Evolutionary conservation across 306 rosid species (phyloP), one percentile per base, ranked within the genome.

Genomic region (Quercus dentata): DNA sequence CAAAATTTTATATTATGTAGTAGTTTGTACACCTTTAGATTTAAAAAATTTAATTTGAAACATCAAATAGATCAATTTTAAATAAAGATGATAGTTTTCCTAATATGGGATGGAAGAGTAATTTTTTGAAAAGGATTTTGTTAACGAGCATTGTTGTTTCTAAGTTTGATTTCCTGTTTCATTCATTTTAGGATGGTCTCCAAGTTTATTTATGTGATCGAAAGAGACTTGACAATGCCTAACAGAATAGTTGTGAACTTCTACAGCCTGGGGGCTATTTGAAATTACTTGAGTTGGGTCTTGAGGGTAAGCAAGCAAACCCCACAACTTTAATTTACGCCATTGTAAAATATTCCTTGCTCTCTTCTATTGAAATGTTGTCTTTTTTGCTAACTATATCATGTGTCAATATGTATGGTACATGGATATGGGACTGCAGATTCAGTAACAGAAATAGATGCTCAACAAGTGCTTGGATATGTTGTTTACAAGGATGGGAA

Each of bases 261-360:
- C 85, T 94, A 44, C 97, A 94, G 78, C 98, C 98, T 23, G 97
- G 97, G 5, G 97, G 98, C 7, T 94, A 94, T 85, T 82, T 94
- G 30, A 91, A 86, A 83, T 78, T 92, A 75, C 63, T 88, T 55
- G 97, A 90, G 69, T 86, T 94, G 79, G 94, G 89, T 71, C 93
- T 94, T 62, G 80, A 91, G 73, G 98, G 98, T 94, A 87, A 79
- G 85, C 38, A 78, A 38, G 31, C 4, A 46, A 46, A 46, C 46
- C 11, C 46, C 46, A 38, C 1, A 38, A 38, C 11, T 38, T 30
- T 74, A 21, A 54, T 25, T 38, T 52, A 7, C 46, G 46, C 46
- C 11, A 7, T 38, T 7, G 46, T 38, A 38, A 7, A 38, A 38
- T 38, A 38, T 38, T 7, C 46, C 46, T 38, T 38, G 44, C 11